Base-by-base conservation (phyloP, 441 rosid species). In the Capsella rubella region DNA sequence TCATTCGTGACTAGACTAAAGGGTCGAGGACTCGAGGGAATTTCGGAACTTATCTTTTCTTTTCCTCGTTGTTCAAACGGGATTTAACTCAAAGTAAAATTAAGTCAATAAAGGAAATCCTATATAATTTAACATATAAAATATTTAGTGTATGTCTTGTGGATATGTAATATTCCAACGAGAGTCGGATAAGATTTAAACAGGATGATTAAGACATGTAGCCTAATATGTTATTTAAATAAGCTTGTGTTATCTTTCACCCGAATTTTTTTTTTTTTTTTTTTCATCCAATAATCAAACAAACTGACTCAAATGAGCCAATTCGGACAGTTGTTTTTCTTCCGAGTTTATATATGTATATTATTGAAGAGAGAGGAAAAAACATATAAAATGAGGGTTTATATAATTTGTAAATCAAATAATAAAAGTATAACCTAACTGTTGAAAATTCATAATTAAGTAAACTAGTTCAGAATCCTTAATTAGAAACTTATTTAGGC, bases 1-100 rank as follows among this genome's bases (percentile, higher is more conserved):
- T 46, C 35, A 21, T 5, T 60, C 15, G 55, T 55, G 29, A 42
- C 52, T 54, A 47, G 54, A 55, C 18, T 15, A 25, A n/a, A 67
- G 39, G 39, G 43, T 67, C 37, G 18, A 28, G 5, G n/a, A n/a
- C n/a, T n/a, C n/a, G 50, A 28, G 5, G 37, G 29, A 54, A 27
- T 35, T 11, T 55, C 21, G 4, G 18, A 47, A 47, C 40, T 52
- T 25, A 27, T 5, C n/a, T n/a, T 11, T 8, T n/a, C 1, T 27
- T 6, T 55, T 3, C 8, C 56, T 46, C 25, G 25, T 21, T 21
- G 25, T 21, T 21, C 25, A 21, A 21, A 21, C 25, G 25, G 25
- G 25, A 21, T 21, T 21, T 21, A 21, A 21, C 25, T 21, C 25
- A 21, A 21, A 21, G 25, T 21, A 37, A 50, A 18, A 21, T 16